Conservation (phyloP, 2,329 filamentous ascomycete genomes). For the Talaromyces marneffei region DNA sequence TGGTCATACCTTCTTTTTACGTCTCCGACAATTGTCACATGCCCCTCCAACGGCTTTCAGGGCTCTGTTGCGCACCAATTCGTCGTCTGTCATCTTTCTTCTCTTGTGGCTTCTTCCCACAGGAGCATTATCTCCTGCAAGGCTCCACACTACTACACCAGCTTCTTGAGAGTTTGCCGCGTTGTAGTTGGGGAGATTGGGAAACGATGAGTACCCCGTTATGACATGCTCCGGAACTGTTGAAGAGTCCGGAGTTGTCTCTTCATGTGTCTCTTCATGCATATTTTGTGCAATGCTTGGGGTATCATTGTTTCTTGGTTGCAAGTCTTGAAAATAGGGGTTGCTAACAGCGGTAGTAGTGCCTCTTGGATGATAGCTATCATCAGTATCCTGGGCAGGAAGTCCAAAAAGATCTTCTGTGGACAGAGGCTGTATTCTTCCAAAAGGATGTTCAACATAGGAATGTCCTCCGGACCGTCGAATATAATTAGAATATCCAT, state of each 20-base stretch:
- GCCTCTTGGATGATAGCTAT: background rate
- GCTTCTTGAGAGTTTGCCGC: background rate
- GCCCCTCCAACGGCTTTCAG: constrained; percentile 7
- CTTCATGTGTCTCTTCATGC: background rate
- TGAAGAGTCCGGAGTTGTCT: background rate
- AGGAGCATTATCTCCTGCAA: background rate
- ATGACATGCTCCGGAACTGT: background rate
- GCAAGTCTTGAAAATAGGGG: background rate
- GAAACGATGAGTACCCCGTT: background rate
- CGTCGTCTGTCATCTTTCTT: background rate
- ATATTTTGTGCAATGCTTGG: no score
- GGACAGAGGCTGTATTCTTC: background rate
- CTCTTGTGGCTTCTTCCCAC: background rate
- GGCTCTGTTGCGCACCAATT: background rate
- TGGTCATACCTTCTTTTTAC: constrained; percentile 9
- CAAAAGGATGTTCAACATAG: background rate
- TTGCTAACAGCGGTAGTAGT: background rate
- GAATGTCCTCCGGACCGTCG: background rate
- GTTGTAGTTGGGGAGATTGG: background rate
- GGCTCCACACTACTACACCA: background rate
- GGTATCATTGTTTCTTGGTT: background rate
- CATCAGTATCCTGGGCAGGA: background rate
- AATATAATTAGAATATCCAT: background rate
- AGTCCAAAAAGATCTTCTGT: background rate
- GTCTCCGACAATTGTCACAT: background rate